These are phyloP conservation scores for Agastache rugosa DNA, from an alignment of 257 asterid species.

Conservation along the genomic window DNA sequence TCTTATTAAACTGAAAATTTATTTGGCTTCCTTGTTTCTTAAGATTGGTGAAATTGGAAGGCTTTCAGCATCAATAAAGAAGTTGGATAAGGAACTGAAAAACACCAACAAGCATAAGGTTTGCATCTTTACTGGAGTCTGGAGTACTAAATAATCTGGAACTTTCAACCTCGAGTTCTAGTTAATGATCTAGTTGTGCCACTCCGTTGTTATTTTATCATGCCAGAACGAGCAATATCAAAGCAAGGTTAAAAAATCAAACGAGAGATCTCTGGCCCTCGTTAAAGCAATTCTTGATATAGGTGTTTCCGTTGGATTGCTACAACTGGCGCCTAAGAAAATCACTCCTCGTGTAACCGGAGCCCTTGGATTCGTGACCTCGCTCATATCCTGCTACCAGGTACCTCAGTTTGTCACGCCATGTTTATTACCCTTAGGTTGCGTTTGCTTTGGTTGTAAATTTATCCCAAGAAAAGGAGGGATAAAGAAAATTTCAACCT, in stretches of 20 bases:
- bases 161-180: constrained; percentile 9
- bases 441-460: too few relatives aligned
- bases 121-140: constrained; percentile 18
- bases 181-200: constrained; percentile 30
- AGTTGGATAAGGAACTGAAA: constrained; percentile 80
- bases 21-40: constrained; percentile 18
- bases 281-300: constrained; percentile 77
- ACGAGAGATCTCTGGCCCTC: constrained; percentile 80
- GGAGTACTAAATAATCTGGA: constrained; percentile 6
- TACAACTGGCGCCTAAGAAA: constrained; percentile 89
- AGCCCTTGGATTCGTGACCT: constrained; percentile 78
- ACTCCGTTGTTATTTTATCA: constrained; percentile 24
- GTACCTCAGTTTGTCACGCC: constrained; percentile 41
- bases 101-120: constrained; percentile 74
- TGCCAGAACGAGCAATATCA: constrained; percentile 69
- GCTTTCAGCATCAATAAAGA: constrained; percentile 83
- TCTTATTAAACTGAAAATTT: neutral
- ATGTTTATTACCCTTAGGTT: neutral
- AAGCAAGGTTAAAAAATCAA: constrained; percentile 67
- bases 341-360: constrained; percentile 96
- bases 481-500: too few relatives aligned
- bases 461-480: too few relatives aligned
- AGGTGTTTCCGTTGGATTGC: constrained; percentile 94
- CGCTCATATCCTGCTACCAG: constrained; percentile 97
- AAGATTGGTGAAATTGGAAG: constrained; percentile 89